phyloP scores from a whole-genome alignment of 148 eudicot species.

The Limonium bicolor region DNA sequence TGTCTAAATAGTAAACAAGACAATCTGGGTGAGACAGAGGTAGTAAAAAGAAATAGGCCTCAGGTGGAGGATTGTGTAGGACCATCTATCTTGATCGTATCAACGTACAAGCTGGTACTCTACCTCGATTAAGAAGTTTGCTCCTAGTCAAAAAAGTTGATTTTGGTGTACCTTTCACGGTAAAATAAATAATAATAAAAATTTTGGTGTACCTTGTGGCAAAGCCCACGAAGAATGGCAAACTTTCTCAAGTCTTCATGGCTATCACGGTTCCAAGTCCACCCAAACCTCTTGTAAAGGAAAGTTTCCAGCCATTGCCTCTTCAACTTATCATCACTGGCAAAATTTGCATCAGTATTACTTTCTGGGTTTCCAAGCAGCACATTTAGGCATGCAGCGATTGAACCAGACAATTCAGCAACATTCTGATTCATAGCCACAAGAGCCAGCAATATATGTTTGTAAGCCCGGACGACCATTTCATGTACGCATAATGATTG shows the following conservation, averaged over 20 bases:
- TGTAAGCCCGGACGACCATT: constrained; percentile 90
- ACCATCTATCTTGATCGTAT: no score
- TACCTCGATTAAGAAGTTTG: no score
- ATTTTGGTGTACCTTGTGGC: constrained; percentile 59
- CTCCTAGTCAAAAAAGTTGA: no score
- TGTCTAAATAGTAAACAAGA: no score
- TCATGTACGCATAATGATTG: constrained; percentile 84
- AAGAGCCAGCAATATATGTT: constrained; percentile 76
- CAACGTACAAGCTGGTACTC: no score
- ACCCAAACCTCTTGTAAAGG: constrained; percentile 66
- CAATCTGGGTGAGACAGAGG: no score
- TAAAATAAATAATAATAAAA: no score
- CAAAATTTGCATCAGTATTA: constrained; percentile 26
- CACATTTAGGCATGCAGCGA: constrained; percentile 78
- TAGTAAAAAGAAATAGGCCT: no score
- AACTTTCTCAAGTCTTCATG: constrained; percentile 55
- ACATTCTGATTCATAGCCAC: constrained; percentile 47
- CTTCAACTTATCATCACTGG: constrained; percentile 41
- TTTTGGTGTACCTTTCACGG: no score
- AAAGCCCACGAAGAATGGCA: constrained; percentile 88
- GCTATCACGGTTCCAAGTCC: constrained; percentile 61
- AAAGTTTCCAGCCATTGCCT: constrained; percentile 78
- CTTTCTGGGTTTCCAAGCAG: constrained; percentile 56
- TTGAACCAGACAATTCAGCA: constrained; percentile 39
- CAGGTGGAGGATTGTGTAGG: no score